Evolutionary conservation across 768 basidiomycete genomes (phyloP).

Genomic region (Tricholoma sp.): DNA sequence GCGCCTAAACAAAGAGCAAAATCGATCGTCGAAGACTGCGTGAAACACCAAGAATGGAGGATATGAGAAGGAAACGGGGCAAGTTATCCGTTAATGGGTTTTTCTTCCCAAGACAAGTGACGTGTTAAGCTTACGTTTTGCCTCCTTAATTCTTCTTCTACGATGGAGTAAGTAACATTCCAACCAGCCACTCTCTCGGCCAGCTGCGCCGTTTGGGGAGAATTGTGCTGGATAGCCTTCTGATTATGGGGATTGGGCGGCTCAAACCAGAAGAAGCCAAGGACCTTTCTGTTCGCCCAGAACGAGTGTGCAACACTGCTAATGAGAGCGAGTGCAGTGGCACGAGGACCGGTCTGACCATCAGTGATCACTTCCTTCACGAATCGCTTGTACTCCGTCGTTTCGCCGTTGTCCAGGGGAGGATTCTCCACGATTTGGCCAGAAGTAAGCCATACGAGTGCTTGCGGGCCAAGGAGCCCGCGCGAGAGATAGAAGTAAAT

Average conservation of each 20-base stretch:
- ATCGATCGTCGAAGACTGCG: conserved; percentile 94
- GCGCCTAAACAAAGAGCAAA: conserved; percentile 93
- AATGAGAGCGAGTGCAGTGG: conserved; percentile 84
- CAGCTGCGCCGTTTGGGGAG: conserved; percentile 75
- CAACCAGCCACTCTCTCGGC: conserved; percentile 86
- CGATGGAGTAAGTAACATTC: conserved; percentile 79
- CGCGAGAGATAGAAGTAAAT: conserved; percentile 95
- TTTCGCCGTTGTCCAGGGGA: conserved; percentile 93
- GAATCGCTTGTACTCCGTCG: conserved; percentile 90
- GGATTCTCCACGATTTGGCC: conserved; percentile 82
- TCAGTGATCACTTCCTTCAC: conserved; percentile 96
- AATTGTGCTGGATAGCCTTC: conserved; percentile 67
- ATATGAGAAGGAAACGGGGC: conserved; percentile 6
- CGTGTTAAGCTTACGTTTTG: conserved; percentile 76
- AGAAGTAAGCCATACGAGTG: conserved; percentile 90
- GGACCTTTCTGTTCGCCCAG: conserved; percentile 77
- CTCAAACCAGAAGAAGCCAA: conserved; percentile 75
- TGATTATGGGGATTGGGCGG: conserved; percentile 43
- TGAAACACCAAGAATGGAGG: conserved; percentile 11
- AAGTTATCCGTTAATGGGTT: conserved; percentile 20
- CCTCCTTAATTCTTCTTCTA: conserved; percentile 92
- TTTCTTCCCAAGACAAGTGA: conserved; percentile 13
- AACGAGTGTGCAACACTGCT: conserved; percentile 74
- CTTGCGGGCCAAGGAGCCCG: conserved; percentile 83
- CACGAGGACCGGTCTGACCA: conserved; percentile 88